Evolutionary conservation across 768 basidiomycete species (phyloP), one percentile per base, ranked within the genome.

Genomic region (Leccinum ochraceum): DNA sequence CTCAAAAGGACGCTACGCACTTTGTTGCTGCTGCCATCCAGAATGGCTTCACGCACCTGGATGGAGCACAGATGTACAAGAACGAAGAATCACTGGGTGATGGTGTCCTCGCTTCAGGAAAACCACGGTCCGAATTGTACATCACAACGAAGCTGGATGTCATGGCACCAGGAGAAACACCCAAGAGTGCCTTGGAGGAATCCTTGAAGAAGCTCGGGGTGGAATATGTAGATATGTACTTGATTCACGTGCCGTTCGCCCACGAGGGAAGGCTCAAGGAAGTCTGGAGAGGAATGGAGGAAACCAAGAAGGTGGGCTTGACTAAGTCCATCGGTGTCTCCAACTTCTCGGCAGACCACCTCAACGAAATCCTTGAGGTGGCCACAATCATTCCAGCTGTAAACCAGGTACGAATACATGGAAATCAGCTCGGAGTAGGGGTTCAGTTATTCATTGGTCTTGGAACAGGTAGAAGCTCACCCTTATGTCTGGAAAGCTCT

Each of bases 251-350:
- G 54, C 76, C 85, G 2, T 65, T 60, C 9, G 60, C 70, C 3
- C 74, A 78, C 50, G 72, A 66, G 46, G 81, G 80, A 20, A 79
- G 72, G 56, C 71, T 88, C 57, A 75, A 76, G 58, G 78, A 83
- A 26, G 69, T 82, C 54, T 89, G 88, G 88, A 78, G 77, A 51
- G 82, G 75, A 4, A 81, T 90, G 81, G 87, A 89, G 66, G 81
- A 79, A 42, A 73, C 83, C 37, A 77, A 85, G 66, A 68, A 67
- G 20, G 80, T 71, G 6, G 79, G 81, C 9, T 63, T 76, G 48
- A 71, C 77, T 20, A 78, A 69, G 60, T 74, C 73, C 56, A 79
- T 83, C 42, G 85, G 86, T 4, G 81, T 87, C 14, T 83, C 82
- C n/a, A 87, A 87, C 72, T 83, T 81, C 69, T 74, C 74, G 20